Conservation (phyloP, 306 rosid species). For the Vigna reflexopilosa region DNA sequence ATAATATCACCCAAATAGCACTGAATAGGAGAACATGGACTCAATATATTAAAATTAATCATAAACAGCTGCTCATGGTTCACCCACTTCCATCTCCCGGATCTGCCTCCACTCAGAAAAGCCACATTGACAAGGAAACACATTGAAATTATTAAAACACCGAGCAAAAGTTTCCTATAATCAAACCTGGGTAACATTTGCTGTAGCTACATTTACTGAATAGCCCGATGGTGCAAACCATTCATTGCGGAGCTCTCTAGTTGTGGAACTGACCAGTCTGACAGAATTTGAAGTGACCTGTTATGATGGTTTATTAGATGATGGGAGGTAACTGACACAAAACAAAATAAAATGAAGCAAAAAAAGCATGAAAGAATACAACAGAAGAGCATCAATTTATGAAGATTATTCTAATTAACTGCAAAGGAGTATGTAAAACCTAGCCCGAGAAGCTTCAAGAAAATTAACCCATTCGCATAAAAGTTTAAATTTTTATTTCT, state of each 20-base stretch:
- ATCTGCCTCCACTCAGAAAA: slow-evolving; percentile 14
- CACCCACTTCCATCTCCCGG: too few species aligned
- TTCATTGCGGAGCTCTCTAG: slow-evolving; percentile 77
- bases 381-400: not conserved
- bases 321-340: not conserved
- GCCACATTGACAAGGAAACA: too few species aligned
- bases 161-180: slow-evolving; percentile 17
- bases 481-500: too few species aligned
- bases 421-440: slow-evolving; percentile 4
- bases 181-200: slow-evolving; percentile 91
- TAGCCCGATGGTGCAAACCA: slow-evolving; percentile 87
- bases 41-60: too few species aligned
- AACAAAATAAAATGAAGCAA: not conserved
- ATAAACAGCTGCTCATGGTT: too few species aligned
- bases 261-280: slow-evolving; percentile 62
- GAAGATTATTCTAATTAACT: slow-evolving; percentile 4
- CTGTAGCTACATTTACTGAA: slow-evolving; percentile 94
- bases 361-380: not conserved
- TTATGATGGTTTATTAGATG: too few species aligned
- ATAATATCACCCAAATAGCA: too few species aligned
- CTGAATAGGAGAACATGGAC: too few species aligned
- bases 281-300: slow-evolving; percentile 82
- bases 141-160: too few species aligned
- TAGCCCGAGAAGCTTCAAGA: slow-evolving; percentile 27
- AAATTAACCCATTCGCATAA: not conserved